Conservation (phyloP, 2,329 filamentous ascomycete species). For the Phialophora verrucosa region DNA sequence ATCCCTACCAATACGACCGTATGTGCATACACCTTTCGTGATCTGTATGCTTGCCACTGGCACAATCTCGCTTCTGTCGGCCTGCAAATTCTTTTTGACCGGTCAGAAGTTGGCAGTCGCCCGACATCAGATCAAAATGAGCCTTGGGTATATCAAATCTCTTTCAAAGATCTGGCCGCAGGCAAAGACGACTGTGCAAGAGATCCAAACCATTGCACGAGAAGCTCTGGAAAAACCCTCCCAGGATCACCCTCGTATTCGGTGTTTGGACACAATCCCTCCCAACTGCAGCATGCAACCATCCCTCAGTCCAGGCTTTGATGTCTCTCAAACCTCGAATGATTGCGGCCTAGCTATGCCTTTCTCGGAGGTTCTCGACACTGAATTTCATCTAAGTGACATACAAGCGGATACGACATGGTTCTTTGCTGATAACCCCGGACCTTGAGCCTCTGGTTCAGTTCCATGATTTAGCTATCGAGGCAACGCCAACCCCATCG, state of each 20-base stretch:
- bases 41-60: constrained; percentile 52
- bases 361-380: neutral
- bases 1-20: constrained; percentile 45
- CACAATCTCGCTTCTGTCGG: constrained; percentile 44
- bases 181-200: constrained; percentile 46
- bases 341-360: neutral
- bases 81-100: constrained; percentile 47
- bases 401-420: constrained; percentile 1
- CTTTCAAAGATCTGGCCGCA: constrained; percentile 49
- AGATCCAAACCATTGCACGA: constrained; percentile 51
- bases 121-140: constrained; percentile 52
- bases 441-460: neutral
- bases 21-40: constrained; percentile 49
- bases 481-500: neutral
- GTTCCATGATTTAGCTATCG: neutral
- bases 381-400: neutral
- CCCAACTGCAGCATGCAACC: neutral
- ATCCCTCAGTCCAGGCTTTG: neutral
- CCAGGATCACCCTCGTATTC: neutral
- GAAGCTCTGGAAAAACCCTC: constrained; percentile 38
- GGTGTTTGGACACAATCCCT: neutral
- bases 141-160: constrained; percentile 49
- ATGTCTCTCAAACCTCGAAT: neutral
- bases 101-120: constrained; percentile 45
- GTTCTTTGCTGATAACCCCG: neutral